Evolutionary conservation across 2,329 filamentous ascomycete species (phyloP).

Genomic region (Fusarium tjaetaba): DNA sequence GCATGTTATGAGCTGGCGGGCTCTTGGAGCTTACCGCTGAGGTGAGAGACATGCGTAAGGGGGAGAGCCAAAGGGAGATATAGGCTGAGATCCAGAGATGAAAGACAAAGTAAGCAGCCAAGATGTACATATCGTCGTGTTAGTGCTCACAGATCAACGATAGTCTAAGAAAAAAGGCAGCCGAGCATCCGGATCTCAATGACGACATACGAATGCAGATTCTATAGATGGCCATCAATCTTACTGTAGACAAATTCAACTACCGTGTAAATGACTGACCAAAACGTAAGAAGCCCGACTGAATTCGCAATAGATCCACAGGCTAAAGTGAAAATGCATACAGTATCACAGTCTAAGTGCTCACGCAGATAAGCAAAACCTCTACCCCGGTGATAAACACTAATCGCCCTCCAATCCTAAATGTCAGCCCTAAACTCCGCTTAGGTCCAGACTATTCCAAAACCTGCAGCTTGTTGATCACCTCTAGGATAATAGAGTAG

Average conservation of each 20-base stretch:
- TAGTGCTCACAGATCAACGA: slow-evolving; percentile 30
- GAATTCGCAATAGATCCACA: neutral
- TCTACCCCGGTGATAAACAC: slow-evolving; percentile 34
- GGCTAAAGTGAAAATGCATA: neutral
- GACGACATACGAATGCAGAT: neutral
- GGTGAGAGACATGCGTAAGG: slow-evolving; percentile 14
- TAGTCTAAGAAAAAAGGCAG: neutral
- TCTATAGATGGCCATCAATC: neutral
- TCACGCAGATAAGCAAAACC: neutral
- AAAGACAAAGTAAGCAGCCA: neutral
- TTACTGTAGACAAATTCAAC: neutral
- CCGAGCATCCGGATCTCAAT: slow-evolving; percentile 15
- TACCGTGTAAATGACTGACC: neutral
- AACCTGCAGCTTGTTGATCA: neutral
- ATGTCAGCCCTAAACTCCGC: slow-evolving; percentile 40
- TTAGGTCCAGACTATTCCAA: slow-evolving; percentile 26
- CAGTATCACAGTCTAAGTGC: neutral
- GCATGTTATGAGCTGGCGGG: slow-evolving; percentile 3
- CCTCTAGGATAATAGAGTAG: neutral
- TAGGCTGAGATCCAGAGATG: neutral
- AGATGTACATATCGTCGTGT: neutral
- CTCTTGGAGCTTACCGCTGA: slow-evolving; percentile 4
- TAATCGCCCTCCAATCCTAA: slow-evolving; percentile 25
- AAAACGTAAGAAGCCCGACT: neutral
- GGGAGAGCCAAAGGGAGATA: neutral